Evolutionary conservation across 768 basidiomycete genomes (phyloP).

Genomic region (Hericium rajendrae): DNA sequence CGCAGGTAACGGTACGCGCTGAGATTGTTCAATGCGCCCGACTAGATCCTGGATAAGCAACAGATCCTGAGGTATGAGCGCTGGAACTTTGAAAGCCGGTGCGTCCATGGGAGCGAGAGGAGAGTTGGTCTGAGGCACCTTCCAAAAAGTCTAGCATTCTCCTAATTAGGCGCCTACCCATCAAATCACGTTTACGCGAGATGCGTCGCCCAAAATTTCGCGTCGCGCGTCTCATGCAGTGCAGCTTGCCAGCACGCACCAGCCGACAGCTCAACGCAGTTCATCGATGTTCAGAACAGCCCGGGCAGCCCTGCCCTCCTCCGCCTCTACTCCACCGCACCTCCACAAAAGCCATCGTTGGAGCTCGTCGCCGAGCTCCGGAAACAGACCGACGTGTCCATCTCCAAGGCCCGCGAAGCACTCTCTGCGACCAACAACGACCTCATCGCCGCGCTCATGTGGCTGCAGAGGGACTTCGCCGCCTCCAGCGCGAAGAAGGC

Average conservation of each 20-base stretch:
- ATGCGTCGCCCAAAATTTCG: not conserved
- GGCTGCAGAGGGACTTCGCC: constrained; percentile 70
- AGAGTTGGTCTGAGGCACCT: not conserved
- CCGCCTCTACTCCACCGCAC: constrained; percentile 43
- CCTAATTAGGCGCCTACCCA: not conserved
- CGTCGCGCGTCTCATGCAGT: not conserved
- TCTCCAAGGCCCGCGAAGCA: constrained; percentile 84
- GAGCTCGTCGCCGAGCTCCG: constrained; percentile 82
- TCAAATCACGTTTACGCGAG: not conserved
- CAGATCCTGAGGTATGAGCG: constrained; percentile 60
- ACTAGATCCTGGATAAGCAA: constrained; percentile 63
- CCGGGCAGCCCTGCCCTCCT: constrained; percentile 8
- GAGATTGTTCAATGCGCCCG: constrained; percentile 23
- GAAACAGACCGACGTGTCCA: constrained; percentile 70
- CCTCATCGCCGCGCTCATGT: constrained; percentile 61
- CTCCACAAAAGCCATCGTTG: constrained; percentile 46
- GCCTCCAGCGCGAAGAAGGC: constrained; percentile 69
- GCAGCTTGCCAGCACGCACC: too few relatives aligned
- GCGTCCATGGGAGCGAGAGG: not conserved
- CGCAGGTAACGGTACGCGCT: not conserved
- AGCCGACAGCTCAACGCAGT: not conserved
- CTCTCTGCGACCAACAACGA: constrained; percentile 67
- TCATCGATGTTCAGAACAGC: constrained; percentile 5
- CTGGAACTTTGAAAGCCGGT: constrained; percentile 46
- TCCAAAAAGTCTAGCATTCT: not conserved